A percentile compares a stretch with the other conserved stretches of the same genome.
These are phyloP conservation scores for Paramecium pentaurelia DNA, from an alignment of 73 alveolate genomes.

Conservation along the genomic window DNA sequence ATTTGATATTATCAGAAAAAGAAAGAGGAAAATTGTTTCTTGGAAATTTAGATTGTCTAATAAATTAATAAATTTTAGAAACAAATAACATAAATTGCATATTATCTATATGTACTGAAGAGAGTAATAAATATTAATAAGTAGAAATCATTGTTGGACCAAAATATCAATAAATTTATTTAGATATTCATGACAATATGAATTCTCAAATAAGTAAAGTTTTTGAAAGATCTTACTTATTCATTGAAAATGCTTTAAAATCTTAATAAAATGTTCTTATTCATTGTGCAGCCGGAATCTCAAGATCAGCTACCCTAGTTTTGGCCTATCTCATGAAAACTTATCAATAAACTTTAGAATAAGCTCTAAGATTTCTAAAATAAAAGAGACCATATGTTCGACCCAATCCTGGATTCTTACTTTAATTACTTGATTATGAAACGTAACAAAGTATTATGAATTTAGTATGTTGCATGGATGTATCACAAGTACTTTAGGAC, in stretches of 20 bases:
- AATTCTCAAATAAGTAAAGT: neutral
- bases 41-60: conserved; percentile 31
- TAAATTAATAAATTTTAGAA: neutral
- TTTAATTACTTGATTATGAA: neutral
- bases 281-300: conserved; percentile 75
- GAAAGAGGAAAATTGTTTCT: neutral
- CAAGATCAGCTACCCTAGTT: conserved; percentile 70
- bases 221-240: neutral
- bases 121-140: neutral
- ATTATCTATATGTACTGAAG: conserved; percentile 10
- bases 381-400: neutral
- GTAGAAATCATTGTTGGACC: neutral
- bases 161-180: neutral
- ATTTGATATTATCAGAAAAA: neutral
- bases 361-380: neutral
- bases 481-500: neutral
- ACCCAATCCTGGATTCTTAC: conserved; percentile 8
- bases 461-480: neutral
- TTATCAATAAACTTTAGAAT: neutral
- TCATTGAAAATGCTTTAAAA: neutral
- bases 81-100: neutral
- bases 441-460: neutral
- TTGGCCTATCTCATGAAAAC: conserved; percentile 49
- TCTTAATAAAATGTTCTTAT: conserved; percentile 59
- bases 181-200: conserved; percentile 15